Percentiles rank a stretch among this genome's conserved stretches.
Evolutionary conservation across 169 alveolate genomes (phyloP).

Genomic region (Besnoitia besnoiti): DNA sequence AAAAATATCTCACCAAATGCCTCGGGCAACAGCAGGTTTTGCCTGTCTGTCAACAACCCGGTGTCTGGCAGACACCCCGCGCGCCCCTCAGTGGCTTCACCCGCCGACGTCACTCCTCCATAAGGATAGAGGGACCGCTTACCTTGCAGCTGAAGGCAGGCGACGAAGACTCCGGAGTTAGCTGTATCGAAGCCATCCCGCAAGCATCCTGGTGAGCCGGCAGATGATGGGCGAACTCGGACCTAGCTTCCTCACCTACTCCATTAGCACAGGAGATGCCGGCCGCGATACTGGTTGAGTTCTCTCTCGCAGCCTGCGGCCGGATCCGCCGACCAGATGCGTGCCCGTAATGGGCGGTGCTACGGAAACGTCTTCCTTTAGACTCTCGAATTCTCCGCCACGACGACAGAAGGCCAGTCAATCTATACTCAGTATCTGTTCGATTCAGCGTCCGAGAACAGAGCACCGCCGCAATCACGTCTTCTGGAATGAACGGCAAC

Average conservation of each 20-base stretch:
- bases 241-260: not conserved
- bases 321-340: not conserved
- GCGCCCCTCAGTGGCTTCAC: too few relatives aligned
- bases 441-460: constrained; percentile 15
- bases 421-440: not conserved
- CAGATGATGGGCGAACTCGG: not conserved
- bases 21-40: too few relatives aligned
- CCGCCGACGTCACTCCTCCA: too few relatives aligned
- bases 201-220: too few relatives aligned
- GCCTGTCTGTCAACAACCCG: too few relatives aligned
- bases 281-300: not conserved
- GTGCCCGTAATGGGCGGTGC: not conserved
- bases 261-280: not conserved
- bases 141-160: too few relatives aligned
- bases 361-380: not conserved
- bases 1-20: too few relatives aligned
- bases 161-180: too few relatives aligned
- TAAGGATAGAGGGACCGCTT: too few relatives aligned
- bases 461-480: not conserved
- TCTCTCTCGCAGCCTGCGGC: not conserved
- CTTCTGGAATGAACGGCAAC: not conserved
- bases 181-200: too few relatives aligned
- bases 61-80: too few relatives aligned
- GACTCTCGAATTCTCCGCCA: not conserved
- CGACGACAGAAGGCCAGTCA: not conserved